phyloP scores from a whole-genome alignment of 371 early-diverging fungal genomes.

The Apophysomyces variabilis region DNA sequence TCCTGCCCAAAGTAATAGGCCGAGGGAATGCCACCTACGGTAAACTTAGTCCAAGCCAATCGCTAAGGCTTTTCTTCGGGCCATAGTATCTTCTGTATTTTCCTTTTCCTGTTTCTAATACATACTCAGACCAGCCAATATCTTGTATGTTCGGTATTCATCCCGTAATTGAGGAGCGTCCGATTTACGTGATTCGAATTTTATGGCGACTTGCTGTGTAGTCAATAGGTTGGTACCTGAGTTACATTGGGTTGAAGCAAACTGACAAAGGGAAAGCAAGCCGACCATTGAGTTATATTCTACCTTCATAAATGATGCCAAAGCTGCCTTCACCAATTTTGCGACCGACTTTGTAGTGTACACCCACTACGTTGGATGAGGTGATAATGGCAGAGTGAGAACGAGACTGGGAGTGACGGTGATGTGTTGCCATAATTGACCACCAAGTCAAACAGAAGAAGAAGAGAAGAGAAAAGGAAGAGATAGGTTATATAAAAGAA shows the following conservation, averaged over 20 bases:
- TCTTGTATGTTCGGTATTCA: constrained; percentile 86
- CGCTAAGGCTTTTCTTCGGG: constrained; percentile 13
- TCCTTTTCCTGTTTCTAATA: constrained; percentile 46
- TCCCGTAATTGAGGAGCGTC: constrained; percentile 90
- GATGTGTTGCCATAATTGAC: constrained; percentile 1
- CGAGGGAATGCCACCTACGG: constrained; percentile 80
- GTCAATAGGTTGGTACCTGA: constrained; percentile 63
- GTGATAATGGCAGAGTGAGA: background rate
- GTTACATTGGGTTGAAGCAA: background rate
- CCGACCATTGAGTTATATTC: background rate
- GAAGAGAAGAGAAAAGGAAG: constrained; percentile 11
- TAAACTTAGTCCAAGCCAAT: constrained; percentile 17
- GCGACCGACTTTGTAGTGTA: constrained; percentile 90
- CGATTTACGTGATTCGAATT: constrained; percentile 85
- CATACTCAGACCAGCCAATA: constrained; percentile 66
- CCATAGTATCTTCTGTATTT: no score
- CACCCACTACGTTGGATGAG: constrained; percentile 74
- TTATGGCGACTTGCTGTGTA: constrained; percentile 83
- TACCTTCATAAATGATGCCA: constrained; percentile 97
- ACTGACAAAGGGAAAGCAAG: background rate
- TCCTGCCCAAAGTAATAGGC: constrained; percentile 97
- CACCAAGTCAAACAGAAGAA: background rate
- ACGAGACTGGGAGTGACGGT: background rate
- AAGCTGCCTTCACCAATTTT: constrained; percentile 96
- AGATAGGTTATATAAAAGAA: background rate